phyloP scores from a whole-genome alignment of 805 yeast species.

The Saccharomycopsis schoenii region DNA sequence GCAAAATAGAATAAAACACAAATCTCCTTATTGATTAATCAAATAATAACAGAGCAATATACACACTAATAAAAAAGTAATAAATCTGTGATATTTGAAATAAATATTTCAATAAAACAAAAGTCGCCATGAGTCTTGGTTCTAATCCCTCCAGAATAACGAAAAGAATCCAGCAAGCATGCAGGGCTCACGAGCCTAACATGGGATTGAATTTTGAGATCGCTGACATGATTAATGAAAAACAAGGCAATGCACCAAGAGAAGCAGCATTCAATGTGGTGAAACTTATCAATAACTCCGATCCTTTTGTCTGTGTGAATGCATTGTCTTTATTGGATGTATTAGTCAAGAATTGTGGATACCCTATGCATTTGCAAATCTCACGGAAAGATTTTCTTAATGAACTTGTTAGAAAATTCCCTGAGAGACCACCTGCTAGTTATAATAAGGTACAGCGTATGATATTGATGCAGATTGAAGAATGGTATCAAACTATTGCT shows the following conservation, averaged over 20 bases:
- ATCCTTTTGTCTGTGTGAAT: conserved; percentile 73
- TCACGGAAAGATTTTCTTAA: conserved; percentile 91
- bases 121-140: not conserved
- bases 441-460: conserved; percentile 77
- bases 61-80: not conserved
- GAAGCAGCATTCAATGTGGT: conserved; percentile 88
- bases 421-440: conserved; percentile 85
- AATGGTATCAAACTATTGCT: conserved; percentile 95
- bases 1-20: too few relatives aligned
- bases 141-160: conserved; percentile 20
- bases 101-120: not conserved
- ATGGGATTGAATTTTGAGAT: conserved; percentile 82
- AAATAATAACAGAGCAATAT: too few relatives aligned
- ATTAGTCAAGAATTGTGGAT: conserved; percentile 94
- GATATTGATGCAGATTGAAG: conserved; percentile 84
- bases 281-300: conserved; percentile 69
- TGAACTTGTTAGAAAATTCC: conserved; percentile 85
- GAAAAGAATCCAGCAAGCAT: conserved; percentile 53
- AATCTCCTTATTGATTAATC: too few relatives aligned
- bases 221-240: conserved; percentile 86
- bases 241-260: conserved; percentile 83
- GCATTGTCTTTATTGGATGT: conserved; percentile 80
- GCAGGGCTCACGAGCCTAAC: conserved; percentile 80
- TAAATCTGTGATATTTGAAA: not conserved
- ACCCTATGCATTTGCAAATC: conserved; percentile 91